Evolutionary conservation across 1,284 basidiomycete genomes (phyloP).

Genomic region (Bondarzewia mesenterica): DNA sequence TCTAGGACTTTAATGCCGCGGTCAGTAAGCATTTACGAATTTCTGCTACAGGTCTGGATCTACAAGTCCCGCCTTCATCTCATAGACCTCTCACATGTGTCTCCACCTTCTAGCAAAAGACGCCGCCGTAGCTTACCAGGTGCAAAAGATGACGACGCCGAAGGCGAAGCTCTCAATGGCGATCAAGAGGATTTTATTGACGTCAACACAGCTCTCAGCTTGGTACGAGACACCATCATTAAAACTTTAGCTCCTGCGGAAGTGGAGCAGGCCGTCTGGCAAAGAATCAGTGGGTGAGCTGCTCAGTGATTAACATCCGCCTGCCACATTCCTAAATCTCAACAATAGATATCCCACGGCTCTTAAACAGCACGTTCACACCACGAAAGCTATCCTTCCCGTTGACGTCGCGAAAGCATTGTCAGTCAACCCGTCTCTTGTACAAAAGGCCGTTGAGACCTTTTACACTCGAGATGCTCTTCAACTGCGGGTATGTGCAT

Average conservation of each 20-base stretch:
- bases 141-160: constrained; percentile 39
- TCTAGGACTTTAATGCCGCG: constrained; percentile 24
- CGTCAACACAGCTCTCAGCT: constrained; percentile 55
- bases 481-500: constrained; percentile 67
- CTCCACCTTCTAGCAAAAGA: constrained; percentile 50
- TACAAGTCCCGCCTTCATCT: constrained; percentile 77
- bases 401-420: constrained; percentile 71
- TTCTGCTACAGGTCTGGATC: constrained; percentile 76
- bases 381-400: constrained; percentile 76
- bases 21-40: constrained; percentile 19
- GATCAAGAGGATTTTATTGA: constrained; percentile 50
- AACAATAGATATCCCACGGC: constrained; percentile 60
- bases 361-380: constrained; percentile 68
- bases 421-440: constrained; percentile 52
- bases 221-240: constrained; percentile 46
- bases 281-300: constrained; percentile 54
- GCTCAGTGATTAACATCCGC: constrained; percentile 1
- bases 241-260: constrained; percentile 51
- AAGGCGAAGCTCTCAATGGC: constrained; percentile 31
- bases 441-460: constrained; percentile 81
- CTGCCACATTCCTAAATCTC: constrained; percentile 1
- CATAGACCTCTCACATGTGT: constrained; percentile 70
- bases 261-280: constrained; percentile 61
- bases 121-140: constrained; percentile 35
- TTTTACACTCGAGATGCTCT: constrained; percentile 91